phyloP scores from a whole-genome alignment of 768 basidiomycete genomes.

The Leccinum ochraceum region DNA sequence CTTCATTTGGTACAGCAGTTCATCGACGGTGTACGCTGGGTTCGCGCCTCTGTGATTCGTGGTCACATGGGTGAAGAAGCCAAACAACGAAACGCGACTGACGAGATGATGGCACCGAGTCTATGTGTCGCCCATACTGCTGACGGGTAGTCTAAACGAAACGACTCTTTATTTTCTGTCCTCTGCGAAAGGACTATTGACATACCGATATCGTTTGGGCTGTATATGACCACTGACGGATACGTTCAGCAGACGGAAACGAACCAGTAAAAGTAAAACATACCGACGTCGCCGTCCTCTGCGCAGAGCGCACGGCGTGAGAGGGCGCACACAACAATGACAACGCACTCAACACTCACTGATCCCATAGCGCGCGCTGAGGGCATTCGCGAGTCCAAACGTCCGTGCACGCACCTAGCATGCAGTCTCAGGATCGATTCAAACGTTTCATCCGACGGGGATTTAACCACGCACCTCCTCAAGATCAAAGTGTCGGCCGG shows the following conservation, averaged over 20 bases:
- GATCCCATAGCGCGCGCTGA: constrained; percentile 49
- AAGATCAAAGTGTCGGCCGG: constrained; percentile 43
- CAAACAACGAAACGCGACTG: constrained; percentile 21
- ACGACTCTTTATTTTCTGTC: background rate
- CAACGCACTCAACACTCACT: constrained; percentile 35
- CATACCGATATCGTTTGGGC: constrained; percentile 64
- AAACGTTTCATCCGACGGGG: background rate
- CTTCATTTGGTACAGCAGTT: constrained; percentile 36
- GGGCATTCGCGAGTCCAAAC: constrained; percentile 53
- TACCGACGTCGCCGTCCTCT: constrained; percentile 58
- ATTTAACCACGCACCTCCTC: constrained; percentile 44
- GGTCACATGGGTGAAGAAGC: background rate
- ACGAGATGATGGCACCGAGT: constrained; percentile 61
- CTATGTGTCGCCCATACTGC: constrained; percentile 62
- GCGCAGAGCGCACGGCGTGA: background rate
- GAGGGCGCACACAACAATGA: background rate
- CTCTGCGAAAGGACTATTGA: background rate
- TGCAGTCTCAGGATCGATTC: background rate
- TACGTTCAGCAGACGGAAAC: constrained; percentile 6
- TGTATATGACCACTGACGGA: constrained; percentile 56
- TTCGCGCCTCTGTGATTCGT: constrained; percentile 32
- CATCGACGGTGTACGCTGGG: constrained; percentile 35
- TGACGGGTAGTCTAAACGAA: constrained; percentile 50
- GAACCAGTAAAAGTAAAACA: constrained; percentile 9
- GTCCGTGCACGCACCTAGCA: constrained; percentile 44